A percentile compares a stretch with the other conserved stretches of the same genome.
These are phyloP conservation scores for Yamadazyma ubonensis DNA, from an alignment of 805 yeast genomes.

Conservation along the genomic window DNA sequence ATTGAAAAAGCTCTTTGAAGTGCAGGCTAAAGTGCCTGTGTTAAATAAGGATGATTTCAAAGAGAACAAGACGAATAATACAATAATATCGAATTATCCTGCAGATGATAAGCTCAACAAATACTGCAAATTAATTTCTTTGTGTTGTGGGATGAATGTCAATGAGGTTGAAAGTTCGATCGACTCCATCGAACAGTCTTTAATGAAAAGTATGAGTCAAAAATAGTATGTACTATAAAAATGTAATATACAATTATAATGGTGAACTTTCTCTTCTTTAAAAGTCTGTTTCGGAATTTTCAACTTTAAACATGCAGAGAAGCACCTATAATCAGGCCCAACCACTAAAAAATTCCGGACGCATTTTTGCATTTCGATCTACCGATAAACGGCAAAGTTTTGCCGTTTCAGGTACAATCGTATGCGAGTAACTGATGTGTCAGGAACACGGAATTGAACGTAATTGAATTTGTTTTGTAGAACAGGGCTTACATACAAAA, in stretches of 20 bases:
- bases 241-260: conserved; percentile 8
- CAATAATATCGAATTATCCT: conserved; percentile 26
- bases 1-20: conserved; percentile 6
- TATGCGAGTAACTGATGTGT: too few relatives aligned
- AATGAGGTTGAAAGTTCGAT: conserved; percentile 42
- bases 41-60: conserved; percentile 16
- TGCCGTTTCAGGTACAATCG: too few relatives aligned
- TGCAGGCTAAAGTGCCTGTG: conserved; percentile 13
- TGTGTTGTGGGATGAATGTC: conserved; percentile 43
- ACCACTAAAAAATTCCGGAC: too few relatives aligned
- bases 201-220: conserved; percentile 22
- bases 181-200: conserved; percentile 42
- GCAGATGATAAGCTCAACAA: conserved; percentile 35
- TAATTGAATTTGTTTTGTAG: too few relatives aligned
- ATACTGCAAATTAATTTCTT: conserved; percentile 40
- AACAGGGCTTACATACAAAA: too few relatives aligned
- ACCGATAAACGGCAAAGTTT: too few relatives aligned
- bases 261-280: too few relatives aligned
- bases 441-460: too few relatives aligned
- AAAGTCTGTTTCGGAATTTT: too few relatives aligned
- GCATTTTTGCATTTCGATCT: too few relatives aligned
- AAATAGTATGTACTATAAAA: conserved; percentile 10
- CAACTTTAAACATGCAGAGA: too few relatives aligned
- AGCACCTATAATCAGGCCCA: too few relatives aligned
- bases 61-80: conserved; percentile 12